phyloP scores from a whole-genome alignment of 2,329 filamentous ascomycete genomes.

The Stromatinia cepivora region DNA sequence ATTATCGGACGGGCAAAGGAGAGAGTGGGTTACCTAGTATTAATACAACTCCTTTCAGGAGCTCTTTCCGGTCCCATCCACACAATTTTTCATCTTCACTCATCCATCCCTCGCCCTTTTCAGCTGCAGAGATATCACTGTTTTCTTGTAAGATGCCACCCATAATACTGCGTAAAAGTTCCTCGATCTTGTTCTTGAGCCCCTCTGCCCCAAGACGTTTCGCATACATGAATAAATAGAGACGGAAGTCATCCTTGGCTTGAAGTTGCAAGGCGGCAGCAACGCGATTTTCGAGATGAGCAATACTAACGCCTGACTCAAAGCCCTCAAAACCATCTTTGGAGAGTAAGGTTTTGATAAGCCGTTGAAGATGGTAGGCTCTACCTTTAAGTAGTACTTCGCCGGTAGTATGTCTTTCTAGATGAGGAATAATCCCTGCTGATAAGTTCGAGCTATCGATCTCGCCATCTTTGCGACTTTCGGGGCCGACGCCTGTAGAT shows the following conservation, averaged over 20 bases:
- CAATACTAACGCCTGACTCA: constrained; percentile 87
- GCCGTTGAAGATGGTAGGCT: constrained; percentile 84
- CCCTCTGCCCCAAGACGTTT: constrained; percentile 93
- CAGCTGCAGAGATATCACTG: constrained; percentile 42
- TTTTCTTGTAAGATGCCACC: constrained; percentile 68
- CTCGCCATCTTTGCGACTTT: constrained; percentile 49
- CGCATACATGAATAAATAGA: constrained; percentile 97
- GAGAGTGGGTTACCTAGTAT: constrained; percentile 70
- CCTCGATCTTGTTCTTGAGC: constrained; percentile 83
- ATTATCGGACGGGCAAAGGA: neutral
- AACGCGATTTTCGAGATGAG: constrained; percentile 91
- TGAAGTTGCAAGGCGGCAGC: constrained; percentile 83
- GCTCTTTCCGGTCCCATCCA: constrained; percentile 84
- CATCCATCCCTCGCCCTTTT: constrained; percentile 60
- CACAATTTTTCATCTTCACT: constrained; percentile 72
- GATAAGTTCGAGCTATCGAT: constrained; percentile 64
- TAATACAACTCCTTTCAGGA: constrained; percentile 87
- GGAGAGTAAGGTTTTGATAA: constrained; percentile 85
- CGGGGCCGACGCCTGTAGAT: constrained; percentile 65
- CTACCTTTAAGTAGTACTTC: constrained; percentile 89
- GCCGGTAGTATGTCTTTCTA: constrained; percentile 92
- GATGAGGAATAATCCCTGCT: constrained; percentile 86
- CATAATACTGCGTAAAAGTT: constrained; percentile 78
- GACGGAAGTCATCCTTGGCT: constrained; percentile 85
- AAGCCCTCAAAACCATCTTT: constrained; percentile 91